Base-by-base conservation (phyloP, 2,329 filamentous ascomycete genomes). In the Botrytis cinerea region DNA sequence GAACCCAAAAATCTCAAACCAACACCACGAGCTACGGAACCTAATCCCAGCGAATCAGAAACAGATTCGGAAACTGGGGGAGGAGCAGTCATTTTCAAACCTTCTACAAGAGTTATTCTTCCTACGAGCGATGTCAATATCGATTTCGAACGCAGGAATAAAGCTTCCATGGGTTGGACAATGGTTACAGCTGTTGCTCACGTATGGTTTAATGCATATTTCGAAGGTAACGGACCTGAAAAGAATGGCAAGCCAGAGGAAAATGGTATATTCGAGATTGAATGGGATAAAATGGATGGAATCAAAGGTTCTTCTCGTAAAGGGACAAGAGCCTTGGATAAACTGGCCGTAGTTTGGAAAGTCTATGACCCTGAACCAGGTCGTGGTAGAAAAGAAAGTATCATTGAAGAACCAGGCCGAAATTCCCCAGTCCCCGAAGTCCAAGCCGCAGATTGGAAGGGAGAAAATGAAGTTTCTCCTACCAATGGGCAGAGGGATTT, bases 121-220 rank as follows among this genome's bases (percentile, higher is more conserved):
- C 90, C 92, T 0, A 93, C 91, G 64, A 94, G 92, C 81, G 96
- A 98, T 80, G 87, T 98, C 77, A 97, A 97, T 81, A 92, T 98
- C 76, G 91, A 94, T 68, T 90, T 98, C 38, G 95, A 98, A 83
- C 89, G 94, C 12, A 90, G 95, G 51, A 97, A 94, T 82, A 92
- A 91, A 79, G 90, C 92, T 1, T 88, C 89, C 7, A 93, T 92
- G 78, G 92, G 94, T 1, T 88, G 93, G 77, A 94, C 93, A 0
- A 93, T 98, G 90, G 94, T 98, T 5, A 97, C 95, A 0, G 91
- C 95, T 0, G 91, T 98, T 16, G 95, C 95, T 0, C 95, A 98
- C 79, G 93, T 97, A 25, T 99, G 96, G 96, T 97, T 98, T 85
- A 99, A 99, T 80, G 86, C 91, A 2, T 98, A 91, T 82, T 98